phyloP scores from a whole-genome alignment of 1,284 basidiomycete genomes.

The Athelia psychrophila region DNA sequence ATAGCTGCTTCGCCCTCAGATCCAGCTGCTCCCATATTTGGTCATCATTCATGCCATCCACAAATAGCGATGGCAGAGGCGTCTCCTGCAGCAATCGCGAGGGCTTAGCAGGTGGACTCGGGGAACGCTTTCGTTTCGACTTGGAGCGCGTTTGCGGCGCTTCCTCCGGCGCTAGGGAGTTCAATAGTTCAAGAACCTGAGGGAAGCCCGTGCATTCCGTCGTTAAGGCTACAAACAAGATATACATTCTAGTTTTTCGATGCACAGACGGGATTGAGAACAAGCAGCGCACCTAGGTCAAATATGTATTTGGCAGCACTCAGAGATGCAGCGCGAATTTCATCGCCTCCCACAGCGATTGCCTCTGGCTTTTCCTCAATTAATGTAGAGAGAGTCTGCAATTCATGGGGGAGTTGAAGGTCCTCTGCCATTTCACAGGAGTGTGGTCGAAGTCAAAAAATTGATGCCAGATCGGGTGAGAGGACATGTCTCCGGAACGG shows the following conservation, averaged over 20 bases:
- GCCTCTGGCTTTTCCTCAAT: conserved; percentile 53
- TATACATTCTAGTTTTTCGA: conserved; percentile 1
- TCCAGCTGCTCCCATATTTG: conserved; percentile 96
- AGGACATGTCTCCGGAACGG: conserved; percentile 2
- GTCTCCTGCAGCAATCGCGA: conserved; percentile 57
- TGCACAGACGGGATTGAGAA: conserved; percentile 9
- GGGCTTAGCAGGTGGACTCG: conserved; percentile 29
- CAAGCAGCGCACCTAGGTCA: conserved; percentile 62
- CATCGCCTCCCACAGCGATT: conserved; percentile 53
- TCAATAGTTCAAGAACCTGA: conserved; percentile 66
- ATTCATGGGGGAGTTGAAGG: conserved; percentile 32
- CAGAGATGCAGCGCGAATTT: conserved; percentile 61
- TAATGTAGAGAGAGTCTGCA: conserved; percentile 47
- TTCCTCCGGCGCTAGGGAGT: conserved; percentile 57
- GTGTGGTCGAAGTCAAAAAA: conserved; percentile 4
- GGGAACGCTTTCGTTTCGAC: conserved; percentile 42
- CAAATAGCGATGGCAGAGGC: conserved; percentile 72
- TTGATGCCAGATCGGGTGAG: neutral
- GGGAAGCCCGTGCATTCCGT: conserved; percentile 65
- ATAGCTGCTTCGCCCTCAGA: conserved; percentile 65
- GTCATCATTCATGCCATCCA: conserved; percentile 83
- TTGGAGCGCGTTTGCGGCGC: conserved; percentile 75
- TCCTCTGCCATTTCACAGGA: conserved; percentile 9
- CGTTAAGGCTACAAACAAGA: conserved; percentile 45
- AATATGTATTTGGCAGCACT: conserved; percentile 76